Evolutionary conservation across 164 flowering plant species (phyloP).

Genomic region (Protea cynaroides): DNA sequence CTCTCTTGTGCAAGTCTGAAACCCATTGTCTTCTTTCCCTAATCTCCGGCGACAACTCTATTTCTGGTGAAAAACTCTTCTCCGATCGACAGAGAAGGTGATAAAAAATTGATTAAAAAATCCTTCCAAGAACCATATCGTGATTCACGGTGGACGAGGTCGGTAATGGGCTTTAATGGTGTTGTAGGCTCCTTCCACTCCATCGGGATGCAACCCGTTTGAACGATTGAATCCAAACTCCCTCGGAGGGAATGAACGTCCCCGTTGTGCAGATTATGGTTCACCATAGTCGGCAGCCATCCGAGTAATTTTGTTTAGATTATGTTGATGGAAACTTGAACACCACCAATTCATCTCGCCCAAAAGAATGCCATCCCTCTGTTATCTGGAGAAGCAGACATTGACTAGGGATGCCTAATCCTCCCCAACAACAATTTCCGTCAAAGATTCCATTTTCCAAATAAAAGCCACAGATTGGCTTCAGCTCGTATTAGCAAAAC

Average conservation of each 20-base stretch:
- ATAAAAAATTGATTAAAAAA: no score
- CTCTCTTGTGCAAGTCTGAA: no score
- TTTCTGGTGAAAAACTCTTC: no score
- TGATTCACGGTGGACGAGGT: no score
- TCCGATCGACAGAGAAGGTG: no score
- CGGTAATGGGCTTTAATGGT: no score
- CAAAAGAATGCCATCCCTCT: neutral
- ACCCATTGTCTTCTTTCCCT: no score
- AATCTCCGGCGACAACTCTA: no score
- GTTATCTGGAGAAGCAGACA: neutral
- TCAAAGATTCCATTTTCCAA: constrained; percentile 4
- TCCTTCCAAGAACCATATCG: no score
- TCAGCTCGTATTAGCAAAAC: neutral
- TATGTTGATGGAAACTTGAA: neutral
- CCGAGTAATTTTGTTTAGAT: neutral
- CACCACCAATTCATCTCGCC: neutral
- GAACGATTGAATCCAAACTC: constrained; percentile 6
- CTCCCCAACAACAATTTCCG: no score
- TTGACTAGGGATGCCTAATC: no score
- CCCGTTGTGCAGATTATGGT: neutral
- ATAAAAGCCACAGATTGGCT: neutral
- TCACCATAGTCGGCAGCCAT: neutral
- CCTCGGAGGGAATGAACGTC: neutral
- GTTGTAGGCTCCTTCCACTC: constrained; percentile 3
- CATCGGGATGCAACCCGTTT: constrained; percentile 8